Base-by-base conservation (phyloP, 2,329 filamentous ascomycete genomes). In the Diplodia corticola region DNA sequence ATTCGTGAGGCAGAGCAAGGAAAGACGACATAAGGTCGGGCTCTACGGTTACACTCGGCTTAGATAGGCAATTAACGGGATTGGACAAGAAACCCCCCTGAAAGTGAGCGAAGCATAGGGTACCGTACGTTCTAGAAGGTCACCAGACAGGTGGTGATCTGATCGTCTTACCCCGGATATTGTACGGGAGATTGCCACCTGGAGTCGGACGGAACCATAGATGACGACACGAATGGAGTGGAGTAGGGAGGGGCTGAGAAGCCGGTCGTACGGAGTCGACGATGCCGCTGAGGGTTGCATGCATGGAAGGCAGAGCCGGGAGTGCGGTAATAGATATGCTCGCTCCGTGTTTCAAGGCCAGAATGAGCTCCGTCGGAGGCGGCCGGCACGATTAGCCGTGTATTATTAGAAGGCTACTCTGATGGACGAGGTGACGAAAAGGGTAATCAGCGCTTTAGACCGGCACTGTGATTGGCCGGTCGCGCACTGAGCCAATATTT, bases 101-200 rank as follows among this genome's bases (percentile, higher is more conserved):
- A 48, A 17, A 40, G 12, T 22, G 26, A 37, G 24, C 37, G 17
- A 46, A 44, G 37, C 24, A 20, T n/a, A 46, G 33, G 37, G 40
- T 60, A 48, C 20, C 35, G 5, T 24, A 22, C 37, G 30, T 60
- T 60, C 55, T n/a, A 33, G 28, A 49, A 17, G 28, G 17, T 5
- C 40, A 61, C 57, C 35, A 40, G 57, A 35, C 57, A 61, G 26
- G 28, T 6, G 57, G 57, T 61, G 57, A 61, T 61, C 57, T 49
- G 57, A 49, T n/a, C 57, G 9, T 35, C 44, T 48, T 61, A 49
- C 57, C 57, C 57, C 57, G 57, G 57, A 61, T 37, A 10, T 35
- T 35, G 33, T 35, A 61, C 57, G 57, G 57, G 57, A 60, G 57
- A 61, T 50, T 61, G 57, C 26, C 57, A 61, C 17, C n/a, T 61